Evolutionary conservation across 805 yeast genomes (phyloP).

Genomic region (Candida xiaguanensis): DNA sequence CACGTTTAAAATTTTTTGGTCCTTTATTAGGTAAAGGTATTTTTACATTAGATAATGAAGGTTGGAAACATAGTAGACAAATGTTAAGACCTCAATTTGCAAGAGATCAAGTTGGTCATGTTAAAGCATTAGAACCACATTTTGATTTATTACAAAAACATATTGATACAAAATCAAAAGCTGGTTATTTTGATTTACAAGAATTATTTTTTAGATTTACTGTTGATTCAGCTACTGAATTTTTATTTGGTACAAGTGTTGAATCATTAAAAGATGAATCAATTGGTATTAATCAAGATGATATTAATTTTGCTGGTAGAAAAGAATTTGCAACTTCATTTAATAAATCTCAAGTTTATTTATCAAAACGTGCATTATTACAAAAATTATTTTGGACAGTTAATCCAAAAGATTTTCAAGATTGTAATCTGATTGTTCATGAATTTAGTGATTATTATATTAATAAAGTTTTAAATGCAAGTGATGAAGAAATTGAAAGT

Average conservation of each 20-base stretch:
- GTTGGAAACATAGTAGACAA: slow-evolving; percentile 35
- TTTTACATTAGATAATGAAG: slow-evolving; percentile 35
- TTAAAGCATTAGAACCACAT: slow-evolving; percentile 28
- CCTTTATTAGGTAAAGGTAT: slow-evolving; percentile 37
- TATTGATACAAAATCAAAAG: slow-evolving; percentile 11
- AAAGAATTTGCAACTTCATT: slow-evolving; percentile 24
- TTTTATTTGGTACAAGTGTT: slow-evolving; percentile 36
- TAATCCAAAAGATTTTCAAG: slow-evolving; percentile 29
- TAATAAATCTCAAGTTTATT: slow-evolving; percentile 29
- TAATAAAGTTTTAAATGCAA: slow-evolving; percentile 25
- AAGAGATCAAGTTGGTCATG: slow-evolving; percentile 34
- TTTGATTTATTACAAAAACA: slow-evolving; percentile 22
- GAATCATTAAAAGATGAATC: slow-evolving; percentile 21
- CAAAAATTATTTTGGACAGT: slow-evolving; percentile 27
- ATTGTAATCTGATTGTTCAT: slow-evolving; percentile 29
- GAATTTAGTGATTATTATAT: slow-evolving; percentile 28
- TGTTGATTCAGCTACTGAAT: slow-evolving; percentile 38
- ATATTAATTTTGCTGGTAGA: slow-evolving; percentile 20
- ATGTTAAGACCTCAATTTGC: slow-evolving; percentile 38
- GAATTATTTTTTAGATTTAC: slow-evolving; percentile 33
- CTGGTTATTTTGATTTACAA: slow-evolving; percentile 29
- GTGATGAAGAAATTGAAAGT: slow-evolving; percentile 26
- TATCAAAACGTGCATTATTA: slow-evolving; percentile 29
- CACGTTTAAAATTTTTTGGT: slow-evolving; percentile 24
- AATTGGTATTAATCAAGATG: slow-evolving; percentile 17